A percentile compares a stretch with the other conserved stretches of the same genome.
These are phyloP conservation scores for Boletus speciosus DNA, from an alignment of 768 basidiomycete genomes.

Conservation along the genomic window DNA sequence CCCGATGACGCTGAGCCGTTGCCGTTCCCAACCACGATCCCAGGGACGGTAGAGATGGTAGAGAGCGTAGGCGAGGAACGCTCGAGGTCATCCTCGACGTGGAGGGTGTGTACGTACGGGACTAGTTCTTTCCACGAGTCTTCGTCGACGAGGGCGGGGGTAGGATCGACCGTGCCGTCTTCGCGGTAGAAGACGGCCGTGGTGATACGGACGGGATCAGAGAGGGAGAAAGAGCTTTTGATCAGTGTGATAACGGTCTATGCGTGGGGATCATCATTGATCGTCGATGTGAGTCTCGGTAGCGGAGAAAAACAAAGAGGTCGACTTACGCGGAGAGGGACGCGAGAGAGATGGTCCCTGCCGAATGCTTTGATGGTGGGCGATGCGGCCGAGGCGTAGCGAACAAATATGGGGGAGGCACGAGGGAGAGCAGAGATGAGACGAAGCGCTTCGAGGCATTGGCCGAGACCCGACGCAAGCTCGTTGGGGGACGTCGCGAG, in stretches of 20 bases:
- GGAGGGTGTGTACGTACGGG: conserved; percentile 29
- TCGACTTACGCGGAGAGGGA: conserved; percentile 30
- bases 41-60: conserved; percentile 5
- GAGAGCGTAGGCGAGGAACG: conserved; percentile 14
- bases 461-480: conserved; percentile 30
- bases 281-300: not conserved
- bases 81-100: conserved; percentile 29
- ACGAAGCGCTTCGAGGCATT: conserved; percentile 33
- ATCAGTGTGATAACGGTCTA: conserved; percentile 27
- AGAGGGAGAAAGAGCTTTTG: conserved; percentile 21
- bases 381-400: conserved; percentile 17
- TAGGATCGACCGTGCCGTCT: conserved; percentile 27
- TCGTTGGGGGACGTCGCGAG: conserved; percentile 32
- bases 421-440: conserved; percentile 30
- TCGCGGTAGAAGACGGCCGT: conserved; percentile 30
- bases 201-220: conserved; percentile 18
- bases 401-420: conserved; percentile 26
- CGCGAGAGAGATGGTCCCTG: conserved; percentile 29
- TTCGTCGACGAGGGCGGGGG: conserved; percentile 25
- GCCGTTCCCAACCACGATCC: not conserved
- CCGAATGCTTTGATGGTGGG: conserved; percentile 28
- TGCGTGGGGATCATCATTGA: not conserved
- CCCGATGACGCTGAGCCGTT: not conserved
- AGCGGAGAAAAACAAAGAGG: too few species aligned
- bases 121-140: conserved; percentile 33